Percentiles rank a stretch among this genome's conserved stretches.
These are phyloP conservation scores for Primulina huaijiensis DNA, from an alignment of 257 asterid species.

Conservation along the genomic window DNA sequence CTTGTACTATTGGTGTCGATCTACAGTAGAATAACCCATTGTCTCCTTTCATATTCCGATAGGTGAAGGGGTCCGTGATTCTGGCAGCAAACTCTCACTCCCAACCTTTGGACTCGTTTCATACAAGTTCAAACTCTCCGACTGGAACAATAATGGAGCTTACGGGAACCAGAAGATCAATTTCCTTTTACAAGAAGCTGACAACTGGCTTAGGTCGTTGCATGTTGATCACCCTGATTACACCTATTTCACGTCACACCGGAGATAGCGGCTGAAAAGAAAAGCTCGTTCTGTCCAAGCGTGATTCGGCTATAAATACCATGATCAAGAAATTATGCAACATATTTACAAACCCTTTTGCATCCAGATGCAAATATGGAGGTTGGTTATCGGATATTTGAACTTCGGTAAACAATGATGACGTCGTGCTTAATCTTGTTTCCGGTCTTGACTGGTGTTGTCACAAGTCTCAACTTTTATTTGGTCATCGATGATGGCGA, in stretches of 20 bases:
- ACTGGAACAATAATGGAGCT: conserved; percentile 47
- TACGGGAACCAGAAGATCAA: conserved; percentile 49
- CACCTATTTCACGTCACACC: conserved; percentile 57
- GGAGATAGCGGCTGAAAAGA: conserved; percentile 35
- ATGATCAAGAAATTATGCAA: conserved; percentile 1
- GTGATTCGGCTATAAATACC: neutral
- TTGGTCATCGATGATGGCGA: conserved; percentile 18
- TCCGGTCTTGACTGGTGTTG: neutral
- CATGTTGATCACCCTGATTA: conserved; percentile 76
- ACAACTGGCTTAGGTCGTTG: conserved; percentile 65
- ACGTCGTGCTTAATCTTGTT: neutral
- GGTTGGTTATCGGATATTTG: neutral
- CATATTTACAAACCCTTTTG: conserved; percentile 14
- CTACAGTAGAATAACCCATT: neutral
- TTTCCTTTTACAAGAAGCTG: conserved; percentile 66
- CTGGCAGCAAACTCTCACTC: conserved; percentile 45
- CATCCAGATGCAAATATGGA: conserved; percentile 20
- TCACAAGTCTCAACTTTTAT: neutral
- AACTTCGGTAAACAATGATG: conserved; percentile 1
- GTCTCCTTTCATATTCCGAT: conserved; percentile 22
- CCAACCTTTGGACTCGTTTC: conserved; percentile 82
- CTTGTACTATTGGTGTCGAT: neutral
- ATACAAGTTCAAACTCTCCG: conserved; percentile 64
- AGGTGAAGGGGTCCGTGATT: conserved; percentile 33
- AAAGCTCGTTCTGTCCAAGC: neutral